Evolutionary conservation across 2,329 filamentous ascomycete genomes (phyloP), one percentile per base, ranked within the genome.

Genomic region (Alternaria gaisen): DNA sequence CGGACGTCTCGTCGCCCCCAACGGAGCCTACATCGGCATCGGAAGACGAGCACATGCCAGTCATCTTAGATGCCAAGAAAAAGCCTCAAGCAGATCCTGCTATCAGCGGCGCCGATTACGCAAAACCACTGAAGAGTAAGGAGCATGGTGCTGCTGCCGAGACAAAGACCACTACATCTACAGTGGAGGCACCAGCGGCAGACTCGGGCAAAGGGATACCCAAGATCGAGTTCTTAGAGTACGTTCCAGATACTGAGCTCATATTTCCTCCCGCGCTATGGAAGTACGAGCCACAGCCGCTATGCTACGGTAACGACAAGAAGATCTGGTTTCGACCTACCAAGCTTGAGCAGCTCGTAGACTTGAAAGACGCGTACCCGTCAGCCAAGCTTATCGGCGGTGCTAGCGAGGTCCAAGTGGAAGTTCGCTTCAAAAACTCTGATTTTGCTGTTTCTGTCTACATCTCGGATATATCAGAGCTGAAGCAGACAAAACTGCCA

Each of bases 341-440:
- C 26, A 97, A 90, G 0, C 78, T 98, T 6, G 85, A 91, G 22
- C 93, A 98, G 74, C 83, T 98, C 10, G 83, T 97, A 14, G 89
- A 96, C 73, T 93, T 98, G 79, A 98, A 97, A 82, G 88, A 86
- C 69, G 88, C 87, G 0, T 90, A 92, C 65, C 94, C 94, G 0
- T 88, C 89, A n/a, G 93, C 94, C 6, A 98, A 98, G 79, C 88
- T 98, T 59, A 95, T 98, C 53, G 94, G 93, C 44, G 94, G 94
- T 62, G 97, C 93, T 73, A 97, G 93, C 12, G 94, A 98, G 79
- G 97, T 94, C 0, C 94, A 98, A 79, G 97, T 98, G 56, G 94
- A 98, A 78, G 91, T 97, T 79, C 97, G 97, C 77, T 98, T 98
- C 86, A 98, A 98, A 81, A 92, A 91, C 3, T 87, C 96, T 79